phyloP scores from a whole-genome alignment of 2,329 filamentous ascomycete species.

The Davidsoniella australis region DNA sequence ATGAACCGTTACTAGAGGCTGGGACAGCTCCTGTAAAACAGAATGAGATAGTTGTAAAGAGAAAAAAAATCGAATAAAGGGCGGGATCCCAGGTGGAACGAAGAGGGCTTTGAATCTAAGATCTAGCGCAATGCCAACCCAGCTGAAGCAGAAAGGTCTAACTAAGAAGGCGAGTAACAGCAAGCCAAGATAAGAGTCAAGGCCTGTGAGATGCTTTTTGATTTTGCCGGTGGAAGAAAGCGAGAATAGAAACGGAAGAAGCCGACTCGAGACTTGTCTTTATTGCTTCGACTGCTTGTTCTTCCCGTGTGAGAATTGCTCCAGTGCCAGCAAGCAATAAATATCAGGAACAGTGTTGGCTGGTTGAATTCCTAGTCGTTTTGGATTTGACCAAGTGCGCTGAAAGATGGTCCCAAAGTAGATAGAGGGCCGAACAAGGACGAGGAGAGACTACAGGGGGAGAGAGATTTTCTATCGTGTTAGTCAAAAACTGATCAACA shows the following conservation, averaged over 20 bases:
- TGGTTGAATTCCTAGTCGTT: neutral
- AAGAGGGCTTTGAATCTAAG: too few species aligned
- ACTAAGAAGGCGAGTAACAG: too few species aligned
- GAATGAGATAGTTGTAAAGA: too few species aligned
- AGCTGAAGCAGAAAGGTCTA: neutral
- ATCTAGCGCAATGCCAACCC: neutral
- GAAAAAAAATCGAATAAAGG: too few species aligned
- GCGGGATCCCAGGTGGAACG: too few species aligned
- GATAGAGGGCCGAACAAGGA: neutral
- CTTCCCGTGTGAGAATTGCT: too few species aligned
- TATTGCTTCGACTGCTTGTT: neutral
- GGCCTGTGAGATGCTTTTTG: too few species aligned
- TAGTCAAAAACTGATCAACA: too few species aligned
- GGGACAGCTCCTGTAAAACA: too few species aligned
- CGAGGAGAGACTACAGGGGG: neutral
- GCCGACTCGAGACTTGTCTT: neutral
- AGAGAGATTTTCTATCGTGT: too few species aligned
- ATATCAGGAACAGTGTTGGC: neutral
- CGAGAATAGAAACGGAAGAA: neutral
- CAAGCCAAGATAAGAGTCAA: too few species aligned
- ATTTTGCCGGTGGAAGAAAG: neutral
- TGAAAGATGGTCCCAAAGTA: slow-evolving; percentile 9
- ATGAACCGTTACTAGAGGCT: too few species aligned
- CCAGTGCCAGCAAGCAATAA: neutral
- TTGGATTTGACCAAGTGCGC: slow-evolving; percentile 5